phyloP scores from a whole-genome alignment of 2,329 filamentous ascomycete species.

The Lachnellula occidentalis region DNA sequence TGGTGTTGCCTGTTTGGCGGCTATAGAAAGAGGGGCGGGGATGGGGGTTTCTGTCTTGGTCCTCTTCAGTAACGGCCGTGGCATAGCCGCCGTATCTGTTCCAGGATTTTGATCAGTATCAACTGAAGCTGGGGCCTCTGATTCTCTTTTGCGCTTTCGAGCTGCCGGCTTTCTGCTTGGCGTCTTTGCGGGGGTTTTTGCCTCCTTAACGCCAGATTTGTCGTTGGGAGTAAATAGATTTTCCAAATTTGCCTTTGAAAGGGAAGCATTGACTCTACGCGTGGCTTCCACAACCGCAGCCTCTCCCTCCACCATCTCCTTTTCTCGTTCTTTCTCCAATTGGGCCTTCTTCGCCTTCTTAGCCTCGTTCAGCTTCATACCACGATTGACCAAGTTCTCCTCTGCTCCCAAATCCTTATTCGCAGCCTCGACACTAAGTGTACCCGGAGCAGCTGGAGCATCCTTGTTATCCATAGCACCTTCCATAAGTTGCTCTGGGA shows the following conservation, averaged over 20 bases:
- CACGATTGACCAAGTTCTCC: slow-evolving; percentile 61
- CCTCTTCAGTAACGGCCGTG: slow-evolving; percentile 41
- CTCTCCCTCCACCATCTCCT: slow-evolving; percentile 57
- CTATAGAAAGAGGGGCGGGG: slow-evolving; percentile 37
- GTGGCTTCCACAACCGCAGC: slow-evolving; percentile 52
- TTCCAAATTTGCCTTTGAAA: slow-evolving; percentile 33
- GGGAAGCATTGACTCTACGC: slow-evolving; percentile 37
- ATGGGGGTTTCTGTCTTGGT: slow-evolving; percentile 54
- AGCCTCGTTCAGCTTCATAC: slow-evolving; percentile 73
- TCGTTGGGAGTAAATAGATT: slow-evolving; percentile 29
- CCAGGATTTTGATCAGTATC: slow-evolving; percentile 21
- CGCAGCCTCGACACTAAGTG: slow-evolving; percentile 44
- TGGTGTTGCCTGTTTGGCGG: slow-evolving; percentile 31
- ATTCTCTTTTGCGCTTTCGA: slow-evolving; percentile 30
- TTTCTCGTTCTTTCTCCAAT: slow-evolving; percentile 53
- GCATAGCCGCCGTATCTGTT: slow-evolving; percentile 12
- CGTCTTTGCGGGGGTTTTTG: slow-evolving; percentile 20
- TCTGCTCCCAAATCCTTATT: slow-evolving; percentile 49
- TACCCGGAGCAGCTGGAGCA: slow-evolving; percentile 48
- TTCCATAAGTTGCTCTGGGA: slow-evolving; percentile 27
- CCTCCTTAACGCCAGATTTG: slow-evolving; percentile 10
- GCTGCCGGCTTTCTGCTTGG: slow-evolving; percentile 18
- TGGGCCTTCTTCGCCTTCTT: slow-evolving; percentile 65
- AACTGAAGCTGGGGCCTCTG: slow-evolving; percentile 10
- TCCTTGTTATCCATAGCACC: slow-evolving; percentile 30